Conservation (phyloP, 2,329 filamentous ascomycete genomes). For the Fonsecaea nubica region DNA sequence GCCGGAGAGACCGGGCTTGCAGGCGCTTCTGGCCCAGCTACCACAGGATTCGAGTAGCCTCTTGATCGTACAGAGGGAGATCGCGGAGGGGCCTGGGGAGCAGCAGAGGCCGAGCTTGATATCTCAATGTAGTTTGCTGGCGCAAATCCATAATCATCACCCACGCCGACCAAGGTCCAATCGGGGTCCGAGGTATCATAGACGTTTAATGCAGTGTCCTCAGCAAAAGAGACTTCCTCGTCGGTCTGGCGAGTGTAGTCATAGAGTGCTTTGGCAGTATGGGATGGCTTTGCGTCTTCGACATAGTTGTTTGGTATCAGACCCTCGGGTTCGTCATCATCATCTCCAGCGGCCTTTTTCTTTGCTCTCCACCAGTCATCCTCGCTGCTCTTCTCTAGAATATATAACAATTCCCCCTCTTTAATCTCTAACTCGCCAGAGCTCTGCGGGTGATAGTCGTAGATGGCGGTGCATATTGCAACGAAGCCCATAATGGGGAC, state of each 20-base stretch:
- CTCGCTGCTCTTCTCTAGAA: constrained; percentile 79
- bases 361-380: constrained; percentile 97
- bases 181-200: constrained; percentile 92
- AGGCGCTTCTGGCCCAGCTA: constrained; percentile 38
- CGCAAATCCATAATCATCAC: constrained; percentile 89
- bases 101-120: constrained; percentile 50
- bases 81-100: constrained; percentile 31
- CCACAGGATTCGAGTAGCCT: constrained; percentile 39
- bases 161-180: constrained; percentile 89
- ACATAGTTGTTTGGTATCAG: constrained; percentile 95
- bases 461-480: constrained; percentile 86
- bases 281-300: constrained; percentile 74
- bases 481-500: constrained; percentile 77
- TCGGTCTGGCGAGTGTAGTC: constrained; percentile 97
- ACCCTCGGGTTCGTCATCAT: constrained; percentile 89
- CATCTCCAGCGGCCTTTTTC: constrained; percentile 81
- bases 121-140: constrained; percentile 95
- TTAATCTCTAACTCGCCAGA: constrained; percentile 82
- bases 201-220: constrained; percentile 81
- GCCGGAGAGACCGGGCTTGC: constrained; percentile 47
- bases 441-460: constrained; percentile 88
- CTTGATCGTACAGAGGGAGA: constrained; percentile 53
- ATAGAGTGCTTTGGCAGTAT: constrained; percentile 88
- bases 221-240: constrained; percentile 93
- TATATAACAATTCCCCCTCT: constrained; percentile 87